Evolutionary conservation across 306 rosid genomes (phyloP).

Genomic region (Casuarina glauca): DNA sequence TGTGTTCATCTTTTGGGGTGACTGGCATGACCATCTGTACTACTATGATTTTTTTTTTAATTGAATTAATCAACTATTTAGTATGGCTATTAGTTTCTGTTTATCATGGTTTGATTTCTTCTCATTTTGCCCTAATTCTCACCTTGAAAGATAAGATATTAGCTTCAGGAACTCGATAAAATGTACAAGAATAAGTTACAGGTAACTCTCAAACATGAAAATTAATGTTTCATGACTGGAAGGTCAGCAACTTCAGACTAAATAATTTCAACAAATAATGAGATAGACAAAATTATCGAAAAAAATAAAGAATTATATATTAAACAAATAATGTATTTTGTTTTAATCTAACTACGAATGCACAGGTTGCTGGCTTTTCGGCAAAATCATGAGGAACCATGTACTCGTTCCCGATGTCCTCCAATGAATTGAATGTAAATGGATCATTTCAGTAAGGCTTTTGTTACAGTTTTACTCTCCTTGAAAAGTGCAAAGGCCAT

Average conservation of each 20-base stretch:
- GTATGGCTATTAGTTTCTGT: background rate
- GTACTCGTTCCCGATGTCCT: background rate
- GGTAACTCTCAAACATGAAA: background rate
- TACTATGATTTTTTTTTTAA: too few species aligned
- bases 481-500: background rate
- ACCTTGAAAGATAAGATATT: background rate
- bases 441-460: background rate
- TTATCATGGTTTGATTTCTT: background rate
- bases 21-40: too few species aligned
- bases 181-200: background rate
- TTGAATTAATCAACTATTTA: background rate
- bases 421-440: background rate
- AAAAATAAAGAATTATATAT: conserved; percentile 4
- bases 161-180: background rate
- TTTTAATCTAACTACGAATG: background rate
- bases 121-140: background rate
- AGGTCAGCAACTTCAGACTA: background rate
- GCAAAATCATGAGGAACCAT: background rate
- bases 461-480: background rate
- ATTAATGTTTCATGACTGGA: background rate
- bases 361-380: background rate
- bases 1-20: too few species aligned
- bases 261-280: background rate
- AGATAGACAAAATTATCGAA: background rate
- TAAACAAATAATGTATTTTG: background rate